Evolutionary conservation across 2,329 filamentous ascomycete species (phyloP).

Genomic region (Chalaropsis ovoidea): DNA sequence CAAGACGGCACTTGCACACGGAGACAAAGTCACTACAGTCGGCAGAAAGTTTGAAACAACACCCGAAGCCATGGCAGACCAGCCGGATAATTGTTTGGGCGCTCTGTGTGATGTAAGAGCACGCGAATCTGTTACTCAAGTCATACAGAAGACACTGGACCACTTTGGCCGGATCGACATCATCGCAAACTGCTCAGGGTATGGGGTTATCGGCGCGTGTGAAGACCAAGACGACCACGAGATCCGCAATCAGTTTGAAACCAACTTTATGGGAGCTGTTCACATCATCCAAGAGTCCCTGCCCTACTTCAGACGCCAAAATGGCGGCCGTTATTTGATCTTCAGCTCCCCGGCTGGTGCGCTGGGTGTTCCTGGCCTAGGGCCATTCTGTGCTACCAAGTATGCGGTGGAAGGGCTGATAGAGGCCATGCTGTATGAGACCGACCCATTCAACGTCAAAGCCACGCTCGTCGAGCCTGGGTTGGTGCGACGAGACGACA

Average conservation of each 20-base stretch:
- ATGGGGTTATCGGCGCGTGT: conserved; percentile 88
- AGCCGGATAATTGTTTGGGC: conserved; percentile 63
- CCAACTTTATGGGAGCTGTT: conserved; percentile 90
- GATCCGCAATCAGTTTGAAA: conserved; percentile 91
- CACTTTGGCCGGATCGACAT: conserved; percentile 77
- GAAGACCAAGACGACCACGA: conserved; percentile 96
- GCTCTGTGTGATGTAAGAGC: conserved; percentile 85
- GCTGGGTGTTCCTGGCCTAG: conserved; percentile 83
- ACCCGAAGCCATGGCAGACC: conserved; percentile 58
- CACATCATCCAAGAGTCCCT: conserved; percentile 85
- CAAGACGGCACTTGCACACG: conserved; percentile 66
- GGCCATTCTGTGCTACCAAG: conserved; percentile 92
- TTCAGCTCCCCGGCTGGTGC: conserved; percentile 90
- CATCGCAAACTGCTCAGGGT: conserved; percentile 87
- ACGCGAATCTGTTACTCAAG: conserved; percentile 62
- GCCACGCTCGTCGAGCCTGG: conserved; percentile 88
- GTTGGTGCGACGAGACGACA: conserved; percentile 63
- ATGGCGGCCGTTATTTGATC: conserved; percentile 74
- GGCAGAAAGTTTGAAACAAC: conserved; percentile 72
- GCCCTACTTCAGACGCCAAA: conserved; percentile 72
- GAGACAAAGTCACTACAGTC: conserved; percentile 77
- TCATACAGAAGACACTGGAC: conserved; percentile 58
- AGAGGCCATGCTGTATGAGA: conserved; percentile 93
- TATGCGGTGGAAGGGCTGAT: conserved; percentile 94
- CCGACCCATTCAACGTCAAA: conserved; percentile 84